Evolutionary conservation across 2,329 filamentous ascomycete species (phyloP), one percentile per base, ranked within the genome.

Genomic region (Botrytis elliptica): DNA sequence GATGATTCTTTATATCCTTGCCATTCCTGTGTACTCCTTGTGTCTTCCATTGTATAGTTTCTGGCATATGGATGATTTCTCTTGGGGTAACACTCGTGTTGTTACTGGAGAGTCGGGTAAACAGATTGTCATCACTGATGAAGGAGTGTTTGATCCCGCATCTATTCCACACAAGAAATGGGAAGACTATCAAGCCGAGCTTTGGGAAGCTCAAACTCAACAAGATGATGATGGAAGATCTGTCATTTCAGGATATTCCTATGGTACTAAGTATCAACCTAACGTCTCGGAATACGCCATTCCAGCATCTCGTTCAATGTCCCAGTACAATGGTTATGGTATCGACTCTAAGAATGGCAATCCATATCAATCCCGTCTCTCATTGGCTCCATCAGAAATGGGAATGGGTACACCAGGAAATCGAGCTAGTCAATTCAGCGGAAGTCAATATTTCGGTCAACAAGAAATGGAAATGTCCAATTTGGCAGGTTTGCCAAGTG

Each of bases 11-110:
- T 99, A 99, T 83, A 89, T 99, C 74, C 76, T 96, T 44, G 95
- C 96, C 72, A 92, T 97, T 75, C 95, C 95, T 0, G 89, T 99
- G 76, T 99, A 97, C 87, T 91, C 93, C 62, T 94, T 97, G 76
- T 94, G 89, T 74, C 88, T 99, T 63, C 96, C 96, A 0, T 85
- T 99, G 42, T 98, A 98, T 83, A 88, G 95, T 68, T 99, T 99
- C 88, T 99, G 96, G 96, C 89, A 98, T 85, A 98, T 98, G 96
- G 96, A 99, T 83, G 96, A 99, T 84, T 99, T 99, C 89, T 93
- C 92, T 79, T 99, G 96, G 96, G 96, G 96, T 84, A 99, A 98
- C 84, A 99, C 96, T 59, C 95, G 96, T 90, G 90, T 99, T 74
- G 94, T 99, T 77, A 96, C 93, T 12, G 96, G 96, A 82, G 96